Base-by-base conservation (phyloP, 441 rosid genomes). In the Gossypium davidsonii region DNA sequence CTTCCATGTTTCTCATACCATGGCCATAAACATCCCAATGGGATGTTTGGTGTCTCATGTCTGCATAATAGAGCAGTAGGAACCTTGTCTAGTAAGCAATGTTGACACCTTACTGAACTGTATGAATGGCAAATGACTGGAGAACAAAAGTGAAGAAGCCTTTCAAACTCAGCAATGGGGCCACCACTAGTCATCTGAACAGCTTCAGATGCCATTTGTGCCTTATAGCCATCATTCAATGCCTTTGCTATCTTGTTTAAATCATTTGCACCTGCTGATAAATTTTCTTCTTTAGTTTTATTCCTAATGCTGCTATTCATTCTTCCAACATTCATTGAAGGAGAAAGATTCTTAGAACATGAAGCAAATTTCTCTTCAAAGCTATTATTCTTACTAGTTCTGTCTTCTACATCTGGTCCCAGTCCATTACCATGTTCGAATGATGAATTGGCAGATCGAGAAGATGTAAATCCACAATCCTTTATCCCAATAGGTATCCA, bases 1-100 rank as follows among this genome's bases (percentile, higher is more conserved):
- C 81, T 82, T 17, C 88, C 85, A 77, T 82, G 88, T 75, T 83
- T 76, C 77, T 81, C 83, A 51, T 87, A 87, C 91, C 91, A 85
- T 64, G 83, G 71, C 91, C 91, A 84, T 26, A 87, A 65, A 70
- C 78, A 79, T 73, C 76, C 80, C 83, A 87, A 77, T 7, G 80
- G 57, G 56, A 80, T 49, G 77, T 61, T 77, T 53, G 85, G 85
- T 72, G 20, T 82, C 76, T 83, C 85, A 71, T 83, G 83, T 62
- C 77, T 72, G 71, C 88, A 82, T 59, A 80, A 77, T 56, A 66
- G 48, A 8, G 71, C 71, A 37, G 61, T 68, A 49, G 20, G 63
- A 78, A 71, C 70, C 70, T 56, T 74, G 66, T 79, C 76, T 48
- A 6, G 58, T 18, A 18, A 64, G 70, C 86, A 80, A 28, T 23